phyloP scores from a whole-genome alignment of 2,329 filamentous ascomycete species.

The Celoporthe dispersa region DNA sequence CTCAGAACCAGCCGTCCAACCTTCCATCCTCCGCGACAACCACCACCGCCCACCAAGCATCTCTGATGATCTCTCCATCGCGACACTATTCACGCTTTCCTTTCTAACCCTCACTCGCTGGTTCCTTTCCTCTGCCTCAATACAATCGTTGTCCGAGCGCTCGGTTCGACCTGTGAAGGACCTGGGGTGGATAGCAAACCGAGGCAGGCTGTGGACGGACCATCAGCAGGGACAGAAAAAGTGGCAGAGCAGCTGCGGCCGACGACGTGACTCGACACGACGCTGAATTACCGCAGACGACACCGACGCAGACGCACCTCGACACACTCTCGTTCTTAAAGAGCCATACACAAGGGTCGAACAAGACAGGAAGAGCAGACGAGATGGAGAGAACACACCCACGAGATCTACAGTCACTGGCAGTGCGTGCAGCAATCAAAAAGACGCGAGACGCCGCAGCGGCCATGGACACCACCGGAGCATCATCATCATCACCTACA shows the following conservation, averaged over 20 bases:
- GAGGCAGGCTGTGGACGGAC: not conserved
- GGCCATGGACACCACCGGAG: conserved; percentile 8
- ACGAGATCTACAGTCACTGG: conserved; percentile 17
- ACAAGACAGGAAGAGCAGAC: not conserved
- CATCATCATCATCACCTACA: conserved; percentile 5
- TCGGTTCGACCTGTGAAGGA: not conserved
- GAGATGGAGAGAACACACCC: conserved; percentile 27
- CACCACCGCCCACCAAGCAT: not conserved
- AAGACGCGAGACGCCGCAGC: conserved; percentile 16
- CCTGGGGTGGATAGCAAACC: not conserved
- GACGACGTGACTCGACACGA: not conserved
- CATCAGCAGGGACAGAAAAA: not conserved
- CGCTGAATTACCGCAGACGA: not conserved
- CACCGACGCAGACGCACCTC: not conserved
- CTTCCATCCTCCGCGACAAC: not conserved
- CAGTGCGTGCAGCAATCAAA: conserved; percentile 14
- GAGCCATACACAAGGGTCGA: not conserved
- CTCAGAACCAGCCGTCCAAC: not conserved
- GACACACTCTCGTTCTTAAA: not conserved
- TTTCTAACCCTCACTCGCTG: not conserved
- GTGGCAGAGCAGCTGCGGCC: not conserved
- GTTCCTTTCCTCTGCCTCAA: not conserved
- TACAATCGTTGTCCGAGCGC: not conserved
- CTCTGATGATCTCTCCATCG: not conserved
- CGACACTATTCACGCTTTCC: not conserved